phyloP scores from a whole-genome alignment of 2,329 filamentous ascomycete species.

The Colletotrichum kahawae region DNA sequence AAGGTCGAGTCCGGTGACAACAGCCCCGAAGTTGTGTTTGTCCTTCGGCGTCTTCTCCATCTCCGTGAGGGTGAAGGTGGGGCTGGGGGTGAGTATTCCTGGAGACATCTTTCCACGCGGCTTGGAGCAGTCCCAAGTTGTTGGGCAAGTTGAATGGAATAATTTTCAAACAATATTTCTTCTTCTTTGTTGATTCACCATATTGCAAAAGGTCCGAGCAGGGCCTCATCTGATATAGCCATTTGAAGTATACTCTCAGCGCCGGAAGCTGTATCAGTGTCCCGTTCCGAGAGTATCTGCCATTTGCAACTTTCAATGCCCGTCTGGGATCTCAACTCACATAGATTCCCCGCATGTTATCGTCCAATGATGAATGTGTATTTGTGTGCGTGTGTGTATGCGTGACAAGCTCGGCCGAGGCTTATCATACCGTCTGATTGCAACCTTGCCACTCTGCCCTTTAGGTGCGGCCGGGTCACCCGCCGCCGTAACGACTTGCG shows the following conservation, averaged over 20 bases:
- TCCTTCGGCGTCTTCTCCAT: neutral
- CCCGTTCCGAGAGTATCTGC: neutral
- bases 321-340: neutral
- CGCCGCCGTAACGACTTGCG: neutral
- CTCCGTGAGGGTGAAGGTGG: neutral
- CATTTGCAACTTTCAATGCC: neutral
- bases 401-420: neutral
- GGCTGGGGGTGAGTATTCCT: neutral
- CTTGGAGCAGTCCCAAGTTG: neutral
- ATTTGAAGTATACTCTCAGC: too few relatives aligned
- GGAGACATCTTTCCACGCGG: neutral
- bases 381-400: too few relatives aligned
- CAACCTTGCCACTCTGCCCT: neutral
- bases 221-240: neutral
- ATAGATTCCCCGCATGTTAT: neutral
- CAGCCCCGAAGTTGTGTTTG: neutral
- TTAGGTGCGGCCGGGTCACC: too few relatives aligned
- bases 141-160: neutral
- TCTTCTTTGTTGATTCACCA: too few relatives aligned
- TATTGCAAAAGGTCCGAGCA: neutral
- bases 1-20: neutral
- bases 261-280: neutral
- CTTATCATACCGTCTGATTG: neutral
- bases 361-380: neutral
- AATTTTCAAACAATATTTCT: neutral